Conservation (phyloP, 225 moss, liverwort and hornwort genomes). For the Antitrichia curtipendula region DNA sequence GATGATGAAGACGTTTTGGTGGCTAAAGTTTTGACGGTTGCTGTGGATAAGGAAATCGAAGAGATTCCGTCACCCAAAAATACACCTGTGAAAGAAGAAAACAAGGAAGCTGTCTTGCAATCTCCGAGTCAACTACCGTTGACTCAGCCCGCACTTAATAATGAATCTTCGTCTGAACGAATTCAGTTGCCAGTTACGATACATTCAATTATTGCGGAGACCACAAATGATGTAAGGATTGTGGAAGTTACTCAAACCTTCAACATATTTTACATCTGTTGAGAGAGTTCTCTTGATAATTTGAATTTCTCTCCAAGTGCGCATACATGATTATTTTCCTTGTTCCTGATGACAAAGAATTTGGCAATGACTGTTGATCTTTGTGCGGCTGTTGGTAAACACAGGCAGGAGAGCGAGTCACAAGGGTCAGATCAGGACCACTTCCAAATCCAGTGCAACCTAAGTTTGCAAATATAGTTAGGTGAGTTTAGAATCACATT, state of each 20-base stretch:
- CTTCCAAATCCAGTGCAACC: conserved; percentile 41
- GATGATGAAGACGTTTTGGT: conserved; percentile 42
- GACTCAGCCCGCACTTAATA: conserved; percentile 21
- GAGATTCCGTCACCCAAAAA: conserved; percentile 13
- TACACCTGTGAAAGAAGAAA: conserved; percentile 26
- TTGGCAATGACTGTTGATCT: neutral
- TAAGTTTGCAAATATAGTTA: conserved; percentile 40
- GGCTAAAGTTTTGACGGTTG: conserved; percentile 19
- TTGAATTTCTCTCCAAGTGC: neutral
- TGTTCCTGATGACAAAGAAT: neutral
- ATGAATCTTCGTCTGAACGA: conserved; percentile 30
- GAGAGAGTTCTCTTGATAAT: neutral
- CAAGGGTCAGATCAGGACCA: conserved; percentile 57
- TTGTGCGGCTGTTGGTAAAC: conserved; percentile 1
- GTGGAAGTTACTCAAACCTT: neutral
- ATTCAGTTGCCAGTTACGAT: conserved; percentile 25
- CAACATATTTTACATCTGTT: neutral
- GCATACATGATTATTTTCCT: neutral
- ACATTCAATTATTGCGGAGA: conserved; percentile 45
- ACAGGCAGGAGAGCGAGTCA: conserved; percentile 51
- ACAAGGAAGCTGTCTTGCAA: conserved; percentile 12
- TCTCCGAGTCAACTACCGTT: conserved; percentile 10
- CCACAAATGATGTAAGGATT: conserved; percentile 42
- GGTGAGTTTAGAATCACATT: conserved; percentile 7
- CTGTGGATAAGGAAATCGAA: conserved; percentile 32